Base-by-base conservation (phyloP, 2,329 filamentous ascomycete genomes). In the Trichoderma sp. region DNA sequence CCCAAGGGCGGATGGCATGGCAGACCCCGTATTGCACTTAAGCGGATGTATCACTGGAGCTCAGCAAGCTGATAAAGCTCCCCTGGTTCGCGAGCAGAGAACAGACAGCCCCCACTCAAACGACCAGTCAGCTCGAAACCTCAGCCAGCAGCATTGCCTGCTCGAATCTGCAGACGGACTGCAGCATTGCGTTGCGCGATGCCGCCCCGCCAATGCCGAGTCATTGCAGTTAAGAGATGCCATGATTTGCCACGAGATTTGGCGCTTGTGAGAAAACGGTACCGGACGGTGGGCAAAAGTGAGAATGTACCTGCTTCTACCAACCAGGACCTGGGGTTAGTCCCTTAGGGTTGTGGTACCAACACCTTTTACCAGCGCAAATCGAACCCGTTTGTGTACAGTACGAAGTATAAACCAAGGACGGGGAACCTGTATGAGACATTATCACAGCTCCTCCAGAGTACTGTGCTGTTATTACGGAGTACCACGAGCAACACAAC, bases 181-280 rank as follows among this genome's bases (percentile, higher is more conserved):
- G 67, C 67, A 71, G 63, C 45, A 50, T 53, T 75, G 72, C 64
- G 72, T 45, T 63, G 63, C 50, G 63, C 62, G 35, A 75, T 53
- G 64, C 29, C 33, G 69, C 73, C 69, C 60, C 64, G 76, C 69
- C 76, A 63, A 72, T 71, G 56, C 67, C 63, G 76, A 77, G 74
- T 77, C 76, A 77, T 72, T 77, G 56, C 27, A 59, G 50, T 53
- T 59, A 24, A 11, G 65, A 63, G 62, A 69, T 53, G 27, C 35
- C 63, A 72, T 76, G 76, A 72, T 75, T 77, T 75, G 71, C 71
- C 76, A 75, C 72, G 53, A 67, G 63, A 27, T 63, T 72, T 35
- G 56, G 27, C 69, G 69, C 69, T 72, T 72, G 59, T 63, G 59
- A 72, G 69, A 45, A 53, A 63, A 63, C 35, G 62, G 63, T 6